phyloP scores from a whole-genome alignment of 352 stramenopile genomes.

The Globisporangium ultimum region DNA sequence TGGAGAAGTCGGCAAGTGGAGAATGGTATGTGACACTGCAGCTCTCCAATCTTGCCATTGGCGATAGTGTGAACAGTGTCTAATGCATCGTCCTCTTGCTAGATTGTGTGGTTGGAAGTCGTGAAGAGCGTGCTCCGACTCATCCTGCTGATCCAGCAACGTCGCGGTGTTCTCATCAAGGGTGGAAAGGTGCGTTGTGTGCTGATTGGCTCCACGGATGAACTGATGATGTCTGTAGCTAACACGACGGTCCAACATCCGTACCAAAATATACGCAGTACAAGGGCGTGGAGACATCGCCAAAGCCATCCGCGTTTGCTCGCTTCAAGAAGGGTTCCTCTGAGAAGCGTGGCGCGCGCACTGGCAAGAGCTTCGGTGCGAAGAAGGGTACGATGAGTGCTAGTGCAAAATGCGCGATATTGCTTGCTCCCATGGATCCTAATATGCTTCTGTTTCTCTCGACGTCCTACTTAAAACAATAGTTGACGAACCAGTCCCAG shows the following conservation, averaged over 20 bases:
- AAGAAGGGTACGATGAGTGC: constrained; percentile 21
- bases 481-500: constrained; percentile 20
- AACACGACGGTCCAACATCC: neutral
- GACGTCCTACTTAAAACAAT: constrained; percentile 3
- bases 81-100: neutral
- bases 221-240: neutral
- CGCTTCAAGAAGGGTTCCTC: constrained; percentile 48
- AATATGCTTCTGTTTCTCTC: neutral
- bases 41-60: neutral
- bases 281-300: constrained; percentile 45
- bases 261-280: constrained; percentile 25
- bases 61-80: neutral
- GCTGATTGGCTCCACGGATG: neutral
- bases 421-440: neutral
- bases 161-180: constrained; percentile 49
- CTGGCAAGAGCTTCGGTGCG: constrained; percentile 66
- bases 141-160: constrained; percentile 58
- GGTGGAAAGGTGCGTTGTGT: constrained; percentile 45
- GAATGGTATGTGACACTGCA: constrained; percentile 33
- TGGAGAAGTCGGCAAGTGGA: constrained; percentile 67
- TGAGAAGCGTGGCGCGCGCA: constrained; percentile 57
- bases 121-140: constrained; percentile 72
- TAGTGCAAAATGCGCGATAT: constrained; percentile 6
- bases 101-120: constrained; percentile 78
- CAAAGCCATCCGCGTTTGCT: constrained; percentile 45